Percentiles rank a stretch among this genome's conserved stretches.
These are phyloP conservation scores for Monosporascus sp. DNA, from an alignment of 2,329 filamentous ascomycete genomes.

Conservation along the genomic window DNA sequence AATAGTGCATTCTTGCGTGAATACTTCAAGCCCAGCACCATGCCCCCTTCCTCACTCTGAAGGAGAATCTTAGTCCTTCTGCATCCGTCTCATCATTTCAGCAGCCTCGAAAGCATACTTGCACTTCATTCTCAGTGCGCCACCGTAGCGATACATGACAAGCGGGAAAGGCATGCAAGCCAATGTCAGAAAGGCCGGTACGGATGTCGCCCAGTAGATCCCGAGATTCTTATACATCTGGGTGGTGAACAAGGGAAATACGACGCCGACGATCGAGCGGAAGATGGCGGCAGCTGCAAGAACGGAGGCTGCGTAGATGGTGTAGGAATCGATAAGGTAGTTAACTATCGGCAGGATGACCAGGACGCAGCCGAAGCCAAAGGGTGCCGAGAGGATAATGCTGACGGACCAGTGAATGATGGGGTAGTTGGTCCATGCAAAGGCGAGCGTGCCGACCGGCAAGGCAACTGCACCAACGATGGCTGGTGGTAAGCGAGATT, in stretches of 20 bases:
- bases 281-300: conserved; percentile 56
- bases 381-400: conserved; percentile 28
- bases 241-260: conserved; percentile 56
- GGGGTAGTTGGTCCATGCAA: conserved; percentile 59
- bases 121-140: conserved; percentile 57
- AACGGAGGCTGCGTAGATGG: conserved; percentile 65
- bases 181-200: conserved; percentile 70
- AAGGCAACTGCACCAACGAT: conserved; percentile 58
- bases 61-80: not conserved
- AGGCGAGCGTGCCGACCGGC: conserved; percentile 58
- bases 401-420: conserved; percentile 48
- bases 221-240: conserved; percentile 54
- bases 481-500: conserved; percentile 57
- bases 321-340: conserved; percentile 57
- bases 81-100: conserved; percentile 15
- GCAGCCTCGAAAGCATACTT: conserved; percentile 65
- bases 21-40: too few species aligned
- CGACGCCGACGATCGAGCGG: conserved; percentile 54
- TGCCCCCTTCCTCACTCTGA: too few species aligned
- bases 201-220: conserved; percentile 68
- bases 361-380: conserved; percentile 38
- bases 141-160: conserved; percentile 70
- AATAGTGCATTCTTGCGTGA: too few species aligned
- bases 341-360: conserved; percentile 54
- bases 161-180: conserved; percentile 70